Percentiles rank a stretch among this genome's conserved stretches.
Conservation (phyloP, 2,329 filamentous ascomycete genomes). For the Pezicula neosporulosa region DNA sequence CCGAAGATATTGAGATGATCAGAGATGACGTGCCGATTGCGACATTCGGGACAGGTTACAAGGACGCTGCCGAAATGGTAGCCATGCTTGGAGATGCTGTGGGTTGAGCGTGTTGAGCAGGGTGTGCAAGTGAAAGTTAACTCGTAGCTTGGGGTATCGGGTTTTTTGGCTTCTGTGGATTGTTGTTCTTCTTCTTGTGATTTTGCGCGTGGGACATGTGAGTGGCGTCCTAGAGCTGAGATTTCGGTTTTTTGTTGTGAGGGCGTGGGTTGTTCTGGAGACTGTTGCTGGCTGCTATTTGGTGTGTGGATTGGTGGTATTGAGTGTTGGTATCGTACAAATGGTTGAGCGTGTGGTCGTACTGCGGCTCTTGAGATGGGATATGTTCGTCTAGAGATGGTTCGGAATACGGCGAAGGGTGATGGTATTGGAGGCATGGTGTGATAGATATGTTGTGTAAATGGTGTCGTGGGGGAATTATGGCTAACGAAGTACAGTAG, state of each 20-base stretch:
- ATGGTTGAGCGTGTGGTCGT: background rate
- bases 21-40: conserved; percentile 84
- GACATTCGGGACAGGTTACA: conserved; percentile 83
- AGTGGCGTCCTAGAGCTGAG: background rate
- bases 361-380: background rate
- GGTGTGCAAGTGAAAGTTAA: conserved; percentile 91
- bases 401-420: background rate
- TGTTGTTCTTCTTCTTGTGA: too few species aligned
- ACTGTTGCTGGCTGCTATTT: background rate
- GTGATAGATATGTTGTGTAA: background rate
- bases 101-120: conserved; percentile 75
- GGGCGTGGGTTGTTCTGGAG: background rate
- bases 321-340: background rate
- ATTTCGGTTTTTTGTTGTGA: background rate
- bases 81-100: conserved; percentile 87
- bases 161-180: background rate
- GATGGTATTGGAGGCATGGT: background rate
- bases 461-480: background rate
- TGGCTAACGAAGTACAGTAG: too few species aligned
- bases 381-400: background rate
- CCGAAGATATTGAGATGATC: conserved; percentile 86
- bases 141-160: conserved; percentile 65
- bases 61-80: conserved; percentile 90
- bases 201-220: background rate
- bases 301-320: background rate